Percentiles rank a stretch among this genome's conserved stretches.
Evolutionary conservation across 257 asterid genomes (phyloP).

Genomic region (Solanum gandarillasii): DNA sequence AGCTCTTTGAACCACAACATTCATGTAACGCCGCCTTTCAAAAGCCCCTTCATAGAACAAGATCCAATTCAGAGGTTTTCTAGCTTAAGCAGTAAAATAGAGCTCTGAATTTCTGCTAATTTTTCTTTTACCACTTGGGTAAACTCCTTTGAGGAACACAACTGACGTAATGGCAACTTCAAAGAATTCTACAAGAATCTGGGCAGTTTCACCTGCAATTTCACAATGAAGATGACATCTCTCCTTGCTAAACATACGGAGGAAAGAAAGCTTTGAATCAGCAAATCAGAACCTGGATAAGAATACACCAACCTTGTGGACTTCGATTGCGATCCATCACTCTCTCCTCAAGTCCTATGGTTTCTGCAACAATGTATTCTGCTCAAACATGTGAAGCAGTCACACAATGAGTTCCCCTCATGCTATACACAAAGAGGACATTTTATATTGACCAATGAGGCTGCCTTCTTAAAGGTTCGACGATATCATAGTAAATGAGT

Average conservation of each 20-base stretch:
- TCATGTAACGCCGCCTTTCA: constrained; percentile 83
- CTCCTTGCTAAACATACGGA: neutral
- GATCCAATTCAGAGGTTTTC: neutral
- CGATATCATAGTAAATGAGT: neutral
- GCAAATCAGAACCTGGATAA: neutral
- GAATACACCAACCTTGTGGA: neutral
- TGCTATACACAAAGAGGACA: neutral
- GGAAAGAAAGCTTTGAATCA: neutral
- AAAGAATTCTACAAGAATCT: constrained; percentile 59
- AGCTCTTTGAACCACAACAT: constrained; percentile 77
- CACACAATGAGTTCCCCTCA: neutral
- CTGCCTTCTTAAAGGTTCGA: neutral
- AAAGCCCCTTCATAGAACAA: constrained; percentile 45
- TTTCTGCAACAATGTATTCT: neutral
- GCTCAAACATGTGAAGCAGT: neutral
- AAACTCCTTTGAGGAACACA: constrained; percentile 72
- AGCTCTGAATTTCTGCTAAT: neutral
- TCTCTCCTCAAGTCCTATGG: neutral
- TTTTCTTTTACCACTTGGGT: constrained; percentile 51
- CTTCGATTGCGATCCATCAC: neutral
- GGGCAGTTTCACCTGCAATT: constrained; percentile 52
- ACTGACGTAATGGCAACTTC: constrained; percentile 82
- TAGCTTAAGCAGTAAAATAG: neutral
- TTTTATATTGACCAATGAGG: neutral
- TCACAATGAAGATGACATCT: neutral